Base-by-base conservation (phyloP, 805 yeast species). In the Saccharomyces kudriavzevii region DNA sequence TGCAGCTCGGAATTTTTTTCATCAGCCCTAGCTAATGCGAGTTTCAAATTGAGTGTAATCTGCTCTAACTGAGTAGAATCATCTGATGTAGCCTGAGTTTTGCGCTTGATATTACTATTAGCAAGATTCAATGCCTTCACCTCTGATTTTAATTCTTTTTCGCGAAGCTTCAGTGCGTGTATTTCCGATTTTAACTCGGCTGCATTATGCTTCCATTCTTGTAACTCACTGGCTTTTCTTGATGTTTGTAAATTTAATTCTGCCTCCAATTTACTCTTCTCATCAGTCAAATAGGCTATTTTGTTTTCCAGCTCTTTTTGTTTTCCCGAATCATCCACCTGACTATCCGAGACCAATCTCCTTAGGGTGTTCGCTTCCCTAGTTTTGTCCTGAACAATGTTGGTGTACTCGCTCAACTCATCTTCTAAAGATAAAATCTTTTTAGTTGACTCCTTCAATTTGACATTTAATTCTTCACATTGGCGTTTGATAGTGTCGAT, bases 291-390 rank as follows among this genome's bases (percentile, higher is more conserved):
- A n/a, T 68, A 70, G 17, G 73, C 70, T 27, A 88, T 60, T 56
- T 81, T 82, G 3, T 75, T 74, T 49, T 74, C 78, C 20, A 83
- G 67, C 35, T 86, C 89, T n/a, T 72, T 71, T n/a, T 79, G 67
- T 52, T 79, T 79, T 2, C 63, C 58, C 31, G 76, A 78, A 45
- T 80, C 77, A 40, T 74, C 77, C 47, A 81, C 83, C 60, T 90
- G 92, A 5, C 80, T 77, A 47, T 89, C 96, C 48, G 80, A 68
- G 28, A 91, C 64, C 40, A 89, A 67, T 54, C 87, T 74, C 60
- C 95, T 77, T 69, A 90, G 80, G 0, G 89, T 82, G 1, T 83
- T 74, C 0, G 89, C 77, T 69, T 92, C 98, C 50, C 91, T 75
- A 0, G 87, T 82, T 56, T 96, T 79, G 62, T 90, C 96, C 63